Evolutionary conservation across 805 yeast genomes (phyloP).

Genomic region (Myxozyma mucilagina): DNA sequence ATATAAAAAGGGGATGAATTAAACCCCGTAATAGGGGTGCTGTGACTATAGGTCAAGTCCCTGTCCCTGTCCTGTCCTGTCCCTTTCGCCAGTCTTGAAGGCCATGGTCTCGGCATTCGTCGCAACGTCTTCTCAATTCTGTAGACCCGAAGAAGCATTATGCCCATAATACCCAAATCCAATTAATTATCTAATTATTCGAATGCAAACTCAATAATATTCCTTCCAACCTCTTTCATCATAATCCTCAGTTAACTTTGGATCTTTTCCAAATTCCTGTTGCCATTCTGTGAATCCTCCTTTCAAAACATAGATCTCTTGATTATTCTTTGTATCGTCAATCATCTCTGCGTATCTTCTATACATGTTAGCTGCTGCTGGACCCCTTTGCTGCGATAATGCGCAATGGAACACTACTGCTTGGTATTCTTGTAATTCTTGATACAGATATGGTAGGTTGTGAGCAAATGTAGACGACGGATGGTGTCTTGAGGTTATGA

Average conservation of each 20-base stretch:
- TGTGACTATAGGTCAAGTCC: too few relatives aligned
- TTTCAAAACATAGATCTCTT: conserved; percentile 65
- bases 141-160: too few relatives aligned
- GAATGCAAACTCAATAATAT: not conserved
- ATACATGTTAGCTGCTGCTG: conserved; percentile 72
- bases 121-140: too few relatives aligned
- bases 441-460: conserved; percentile 43
- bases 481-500: conserved; percentile 54
- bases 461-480: conserved; percentile 52
- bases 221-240: conserved; percentile 44
- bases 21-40: too few relatives aligned
- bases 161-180: not conserved
- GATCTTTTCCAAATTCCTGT: conserved; percentile 65
- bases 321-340: conserved; percentile 38
- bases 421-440: conserved; percentile 42
- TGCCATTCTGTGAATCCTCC: conserved; percentile 94
- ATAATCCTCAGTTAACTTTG: conserved; percentile 60
- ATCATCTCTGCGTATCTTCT: conserved; percentile 45
- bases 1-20: too few relatives aligned
- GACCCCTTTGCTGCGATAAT: conserved; percentile 88
- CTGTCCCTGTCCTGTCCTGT: too few relatives aligned
- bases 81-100: too few relatives aligned
- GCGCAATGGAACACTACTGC: conserved; percentile 88
- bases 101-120: too few relatives aligned
- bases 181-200: not conserved